phyloP scores from a whole-genome alignment of 352 stramenopile genomes.

The Aphanomyces stellatus region DNA sequence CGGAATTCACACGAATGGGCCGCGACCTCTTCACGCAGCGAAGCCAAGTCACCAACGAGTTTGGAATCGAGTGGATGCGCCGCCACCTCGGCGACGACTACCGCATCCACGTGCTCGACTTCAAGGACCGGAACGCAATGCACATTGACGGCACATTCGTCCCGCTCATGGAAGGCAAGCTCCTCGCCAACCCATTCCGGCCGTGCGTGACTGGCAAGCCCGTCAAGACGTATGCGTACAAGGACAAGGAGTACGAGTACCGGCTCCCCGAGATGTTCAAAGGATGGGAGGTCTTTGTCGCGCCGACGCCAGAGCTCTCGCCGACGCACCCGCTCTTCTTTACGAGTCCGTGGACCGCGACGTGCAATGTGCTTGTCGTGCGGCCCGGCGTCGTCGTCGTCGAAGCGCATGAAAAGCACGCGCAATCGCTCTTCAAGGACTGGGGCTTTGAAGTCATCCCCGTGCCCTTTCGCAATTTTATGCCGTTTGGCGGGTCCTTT shows the following conservation, averaged over 20 bases:
- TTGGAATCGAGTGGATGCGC: constrained; percentile 85
- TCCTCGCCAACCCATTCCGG: constrained; percentile 80
- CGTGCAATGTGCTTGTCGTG: constrained; percentile 85
- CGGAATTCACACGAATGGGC: constrained; percentile 87
- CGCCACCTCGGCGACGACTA: constrained; percentile 83
- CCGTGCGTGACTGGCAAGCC: constrained; percentile 80
- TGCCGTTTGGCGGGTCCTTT: constrained; percentile 85
- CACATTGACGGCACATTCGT: constrained; percentile 88
- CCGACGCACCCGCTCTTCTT: constrained; percentile 80
- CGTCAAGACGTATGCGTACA: constrained; percentile 84
- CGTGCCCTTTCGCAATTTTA: constrained; percentile 86
- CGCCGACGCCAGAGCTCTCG: constrained; percentile 70
- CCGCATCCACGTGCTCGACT: constrained; percentile 81
- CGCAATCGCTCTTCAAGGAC: constrained; percentile 74
- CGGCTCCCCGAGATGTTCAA: constrained; percentile 86
- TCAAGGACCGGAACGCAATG: constrained; percentile 88
- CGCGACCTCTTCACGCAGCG: constrained; percentile 86
- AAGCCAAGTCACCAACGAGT: constrained; percentile 86
- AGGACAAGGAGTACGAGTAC: constrained; percentile 85
- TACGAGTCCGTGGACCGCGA: constrained; percentile 85
- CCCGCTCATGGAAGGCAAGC: constrained; percentile 74
- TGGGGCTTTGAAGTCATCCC: constrained; percentile 85
- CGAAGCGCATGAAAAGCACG: constrained; percentile 76
- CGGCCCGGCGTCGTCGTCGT: constrained; percentile 73
- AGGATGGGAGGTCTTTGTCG: constrained; percentile 85